phyloP scores from a whole-genome alignment of 192 early-diverging fungal genomes.

The Backusella tuberculispora region DNA sequence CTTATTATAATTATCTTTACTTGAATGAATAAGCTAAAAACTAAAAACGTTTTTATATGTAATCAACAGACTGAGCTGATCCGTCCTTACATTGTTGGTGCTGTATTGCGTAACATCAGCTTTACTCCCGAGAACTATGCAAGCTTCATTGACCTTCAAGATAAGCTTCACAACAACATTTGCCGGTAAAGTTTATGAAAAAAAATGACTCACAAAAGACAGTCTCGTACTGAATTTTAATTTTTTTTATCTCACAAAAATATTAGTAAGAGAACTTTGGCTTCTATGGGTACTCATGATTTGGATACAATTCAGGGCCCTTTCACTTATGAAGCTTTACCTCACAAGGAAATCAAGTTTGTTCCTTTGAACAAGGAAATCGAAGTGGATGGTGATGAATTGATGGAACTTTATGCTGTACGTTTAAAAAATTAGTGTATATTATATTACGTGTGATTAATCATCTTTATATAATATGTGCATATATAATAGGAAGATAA shows the following conservation, averaged over 20 bases:
- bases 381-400: constrained; percentile 81
- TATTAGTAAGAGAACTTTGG: constrained; percentile 84
- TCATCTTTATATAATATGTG: background rate
- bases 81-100: constrained; percentile 87
- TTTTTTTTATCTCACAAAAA: background rate
- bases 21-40: background rate
- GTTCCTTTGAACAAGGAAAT: constrained; percentile 90
- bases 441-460: background rate
- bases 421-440: constrained; percentile 45
- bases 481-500: constrained; percentile 59
- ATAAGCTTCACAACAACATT: constrained; percentile 98
- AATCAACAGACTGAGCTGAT: constrained; percentile 72
- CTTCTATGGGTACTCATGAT: constrained; percentile 98
- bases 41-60: background rate
- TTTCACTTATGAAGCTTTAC: constrained; percentile 92
- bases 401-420: constrained; percentile 87
- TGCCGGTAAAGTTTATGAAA: constrained; percentile 62
- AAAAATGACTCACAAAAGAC: constrained; percentile 10
- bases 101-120: constrained; percentile 85
- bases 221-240: constrained; percentile 6
- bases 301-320: constrained; percentile 92
- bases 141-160: constrained; percentile 97
- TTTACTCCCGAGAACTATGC: constrained; percentile 87
- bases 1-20: background rate
- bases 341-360: constrained; percentile 93